Percentiles rank a stretch among this genome's conserved stretches.
Conservation (phyloP, 2,329 filamentous ascomycete species). For the Passalora sequoiae region DNA sequence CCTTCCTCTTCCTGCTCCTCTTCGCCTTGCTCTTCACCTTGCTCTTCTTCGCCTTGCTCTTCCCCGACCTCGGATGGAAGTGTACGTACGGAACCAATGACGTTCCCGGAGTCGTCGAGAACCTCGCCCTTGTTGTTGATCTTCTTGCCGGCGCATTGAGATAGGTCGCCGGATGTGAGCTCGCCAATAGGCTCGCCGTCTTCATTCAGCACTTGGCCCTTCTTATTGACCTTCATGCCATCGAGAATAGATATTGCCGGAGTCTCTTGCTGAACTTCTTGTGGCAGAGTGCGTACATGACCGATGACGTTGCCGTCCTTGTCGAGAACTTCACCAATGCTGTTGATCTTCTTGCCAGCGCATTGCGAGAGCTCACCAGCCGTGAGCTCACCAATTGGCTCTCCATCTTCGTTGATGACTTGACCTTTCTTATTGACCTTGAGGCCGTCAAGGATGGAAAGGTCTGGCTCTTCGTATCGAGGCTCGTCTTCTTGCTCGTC, state of each 20-base stretch:
- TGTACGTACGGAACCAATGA: conserved; percentile 55
- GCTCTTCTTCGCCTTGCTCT: conserved; percentile 30
- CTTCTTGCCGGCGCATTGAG: conserved; percentile 60
- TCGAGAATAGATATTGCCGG: conserved; percentile 43
- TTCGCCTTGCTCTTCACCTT: conserved; percentile 32
- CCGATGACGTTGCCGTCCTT: conserved; percentile 60
- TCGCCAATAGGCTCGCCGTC: conserved; percentile 52
- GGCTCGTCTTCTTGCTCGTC: conserved; percentile 24
- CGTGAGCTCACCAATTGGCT: conserved; percentile 49
- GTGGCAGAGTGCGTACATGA: conserved; percentile 51
- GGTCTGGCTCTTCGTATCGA: conserved; percentile 32
- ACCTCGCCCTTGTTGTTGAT: conserved; percentile 60
- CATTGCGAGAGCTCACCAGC: conserved; percentile 58
- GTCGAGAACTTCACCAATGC: conserved; percentile 60
- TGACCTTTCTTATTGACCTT: conserved; percentile 58
- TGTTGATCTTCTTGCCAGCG: conserved; percentile 61
- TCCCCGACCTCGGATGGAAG: conserved; percentile 38
- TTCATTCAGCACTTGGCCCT: conserved; percentile 50
- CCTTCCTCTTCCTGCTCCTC: conserved; percentile 33
- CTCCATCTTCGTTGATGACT: conserved; percentile 50
- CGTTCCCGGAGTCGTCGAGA: conserved; percentile 55
- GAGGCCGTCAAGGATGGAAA: conserved; percentile 47
- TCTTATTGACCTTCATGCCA: conserved; percentile 56
- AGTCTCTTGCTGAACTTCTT: conserved; percentile 36
- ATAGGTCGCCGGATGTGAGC: conserved; percentile 53